Evolutionary conservation across 148 eudicot genomes (phyloP), one percentile per base, ranked within the genome.

Genomic region (Fagopyrum tataricum): DNA sequence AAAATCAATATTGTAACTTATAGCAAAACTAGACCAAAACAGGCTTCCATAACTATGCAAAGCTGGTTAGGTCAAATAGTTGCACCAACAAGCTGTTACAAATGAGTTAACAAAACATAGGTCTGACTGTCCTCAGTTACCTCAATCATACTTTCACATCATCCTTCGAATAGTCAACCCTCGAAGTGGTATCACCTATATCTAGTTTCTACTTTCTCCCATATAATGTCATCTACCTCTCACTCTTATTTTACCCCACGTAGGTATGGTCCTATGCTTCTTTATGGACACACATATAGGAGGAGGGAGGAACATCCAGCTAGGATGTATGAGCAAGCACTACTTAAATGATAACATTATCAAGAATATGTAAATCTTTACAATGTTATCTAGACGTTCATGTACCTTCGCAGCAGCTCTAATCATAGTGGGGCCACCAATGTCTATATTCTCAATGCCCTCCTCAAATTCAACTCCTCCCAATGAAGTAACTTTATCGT

Each of bases 401-500:
- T 71, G 41, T 77, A 91, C 99, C 99, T 96, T 96, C 24, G 97
- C 99, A 37, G 99, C 99, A 75, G 96, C 99, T 86, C 99, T 88
- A 24, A 96, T 96, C 97, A 96, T 92, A 74, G 99, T 70, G 76
- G 97, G 99, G 37, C 99, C 99, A 75, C 99, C 99, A 80, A 96
- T 96, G 79, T 96, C 99, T 71, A 96, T 90, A 78, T 96, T 96
- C 78, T 96, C 99, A 80, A 96, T 88, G 31, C 96, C 99, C 85
- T 92, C 97, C 72, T 92, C 96, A 78, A 96, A 92, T 49, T 86
- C 72, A 73, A 92, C 86, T 73, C 90, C 89, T 43, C 77, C 82
- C 26, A 86, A 70, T 37, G 96, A 84, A 58, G 97, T 76, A 61
- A 96, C 99, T 82, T 89, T 96, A 75, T 89, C 94, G 81, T 96